Evolutionary conservation across 75 land plant species (phyloP).

Genomic region (Ceratopteris richardii): DNA sequence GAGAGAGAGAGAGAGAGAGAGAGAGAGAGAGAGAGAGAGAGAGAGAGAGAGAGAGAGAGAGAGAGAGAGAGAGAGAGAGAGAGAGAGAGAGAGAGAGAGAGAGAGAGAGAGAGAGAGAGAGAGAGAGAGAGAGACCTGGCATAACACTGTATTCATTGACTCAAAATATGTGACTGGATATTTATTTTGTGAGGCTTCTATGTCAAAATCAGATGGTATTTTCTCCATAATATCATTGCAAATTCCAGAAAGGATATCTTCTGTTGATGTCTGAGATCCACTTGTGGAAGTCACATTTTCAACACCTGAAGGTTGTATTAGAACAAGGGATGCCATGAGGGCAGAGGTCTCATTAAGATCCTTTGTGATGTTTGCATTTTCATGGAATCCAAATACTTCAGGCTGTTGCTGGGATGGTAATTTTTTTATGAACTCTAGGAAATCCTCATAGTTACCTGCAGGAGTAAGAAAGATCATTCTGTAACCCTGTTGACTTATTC

Average conservation of each 20-base stretch:
- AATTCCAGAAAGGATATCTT: constrained; percentile 12
- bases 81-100: no score
- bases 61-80: no score
- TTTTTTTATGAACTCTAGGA: constrained; percentile 18
- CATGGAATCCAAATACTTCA: constrained; percentile 27
- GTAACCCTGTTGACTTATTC: no score
- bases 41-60: no score
- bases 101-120: no score
- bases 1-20: no score
- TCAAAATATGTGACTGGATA: constrained; percentile 26
- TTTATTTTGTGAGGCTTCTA: constrained; percentile 14
- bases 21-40: no score
- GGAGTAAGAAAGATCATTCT: background rate
- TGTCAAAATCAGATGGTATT: constrained; percentile 18
- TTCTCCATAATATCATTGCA: constrained; percentile 17
- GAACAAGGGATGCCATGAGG: constrained; percentile 12
- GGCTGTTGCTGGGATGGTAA: constrained; percentile 20
- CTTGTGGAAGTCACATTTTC: constrained; percentile 5
- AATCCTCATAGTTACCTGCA: constrained; percentile 19
- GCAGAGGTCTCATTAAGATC: constrained; percentile 14
- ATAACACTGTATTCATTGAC: constrained; percentile 26
- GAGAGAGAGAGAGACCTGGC: constrained; percentile 2
- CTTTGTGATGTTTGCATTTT: constrained; percentile 24
- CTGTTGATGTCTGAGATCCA: constrained; percentile 7
- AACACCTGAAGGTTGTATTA: constrained; percentile 11